Percentiles rank a stretch among this genome's conserved stretches.
Evolutionary conservation across 1,284 basidiomycete genomes (phyloP).

Genomic region (Trichosporon sp.): DNA sequence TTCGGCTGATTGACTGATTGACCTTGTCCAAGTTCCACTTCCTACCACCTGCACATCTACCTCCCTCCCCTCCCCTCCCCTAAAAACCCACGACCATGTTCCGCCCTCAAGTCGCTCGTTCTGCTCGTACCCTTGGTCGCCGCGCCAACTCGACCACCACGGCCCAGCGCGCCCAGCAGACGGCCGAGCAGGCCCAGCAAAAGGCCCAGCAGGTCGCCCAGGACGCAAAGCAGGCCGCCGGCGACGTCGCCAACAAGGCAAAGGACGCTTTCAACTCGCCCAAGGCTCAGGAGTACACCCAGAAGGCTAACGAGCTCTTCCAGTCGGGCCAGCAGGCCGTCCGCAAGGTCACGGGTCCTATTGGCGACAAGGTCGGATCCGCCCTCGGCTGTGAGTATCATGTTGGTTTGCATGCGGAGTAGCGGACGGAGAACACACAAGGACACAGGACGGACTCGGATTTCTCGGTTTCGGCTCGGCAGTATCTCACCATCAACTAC

Average conservation of each 20-base stretch:
- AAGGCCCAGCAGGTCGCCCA: slow-evolving; percentile 20
- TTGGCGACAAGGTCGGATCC: slow-evolving; percentile 42
- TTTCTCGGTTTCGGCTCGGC: neutral
- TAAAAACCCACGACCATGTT: slow-evolving; percentile 9
- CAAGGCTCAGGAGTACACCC: slow-evolving; percentile 1
- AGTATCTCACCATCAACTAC: too few relatives aligned
- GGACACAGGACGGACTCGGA: neutral
- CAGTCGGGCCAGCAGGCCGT: slow-evolving; percentile 32
- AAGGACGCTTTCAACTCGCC: slow-evolving; percentile 6
- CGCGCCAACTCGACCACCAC: slow-evolving; percentile 23
- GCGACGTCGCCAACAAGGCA: slow-evolving; percentile 8
- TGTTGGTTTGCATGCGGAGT: neutral
- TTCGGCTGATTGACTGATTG: neutral
- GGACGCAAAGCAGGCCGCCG: slow-evolving; percentile 7
- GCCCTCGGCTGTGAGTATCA: slow-evolving; percentile 43
- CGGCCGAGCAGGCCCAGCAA: slow-evolving; percentile 39
- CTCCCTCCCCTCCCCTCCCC: slow-evolving; percentile 1
- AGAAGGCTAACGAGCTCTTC: slow-evolving; percentile 25
- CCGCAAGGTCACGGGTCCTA: slow-evolving; percentile 43
- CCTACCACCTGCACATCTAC: neutral
- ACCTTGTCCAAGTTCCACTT: neutral
- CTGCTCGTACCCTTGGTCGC: slow-evolving; percentile 12
- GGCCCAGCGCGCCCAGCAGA: slow-evolving; percentile 40
- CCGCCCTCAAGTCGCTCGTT: slow-evolving; percentile 19
- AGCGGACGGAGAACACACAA: neutral